A percentile compares a stretch with the other conserved stretches of the same genome.
phyloP scores from a whole-genome alignment of 176 grass and related monocot genomes.

The Avena sativa region DNA sequence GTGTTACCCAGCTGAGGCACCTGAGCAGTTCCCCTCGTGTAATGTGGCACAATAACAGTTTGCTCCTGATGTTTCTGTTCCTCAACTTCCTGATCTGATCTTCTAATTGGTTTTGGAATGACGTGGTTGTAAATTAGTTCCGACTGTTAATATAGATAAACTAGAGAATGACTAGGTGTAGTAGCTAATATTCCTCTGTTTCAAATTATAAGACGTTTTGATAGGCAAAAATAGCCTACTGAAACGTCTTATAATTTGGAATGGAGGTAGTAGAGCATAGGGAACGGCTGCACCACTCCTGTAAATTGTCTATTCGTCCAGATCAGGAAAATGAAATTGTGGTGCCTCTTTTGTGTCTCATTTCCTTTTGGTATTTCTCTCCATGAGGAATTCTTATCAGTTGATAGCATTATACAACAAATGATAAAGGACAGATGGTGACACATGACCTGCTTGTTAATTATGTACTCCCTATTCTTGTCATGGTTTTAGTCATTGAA shows the following conservation, averaged over 20 bases:
- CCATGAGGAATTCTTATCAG: not conserved
- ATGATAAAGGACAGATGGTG: no score
- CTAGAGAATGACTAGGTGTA: conserved; percentile 38
- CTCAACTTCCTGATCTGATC: conserved; percentile 46
- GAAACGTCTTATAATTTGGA: no score
- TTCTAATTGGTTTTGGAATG: conserved; percentile 9
- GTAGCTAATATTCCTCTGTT: no score
- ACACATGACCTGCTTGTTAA: no score
- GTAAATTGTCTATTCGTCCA: conserved; percentile 36
- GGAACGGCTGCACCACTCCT: not conserved
- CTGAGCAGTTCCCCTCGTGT: conserved; percentile 39
- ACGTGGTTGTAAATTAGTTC: conserved; percentile 29
- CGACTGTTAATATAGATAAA: conserved; percentile 33
- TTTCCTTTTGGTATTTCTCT: no score
- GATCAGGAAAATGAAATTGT: conserved; percentile 24
- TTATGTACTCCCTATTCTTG: no score
- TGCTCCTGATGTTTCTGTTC: conserved; percentile 47
- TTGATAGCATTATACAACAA: not conserved
- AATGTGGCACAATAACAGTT: not conserved
- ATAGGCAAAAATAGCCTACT: no score
- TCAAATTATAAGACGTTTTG: no score
- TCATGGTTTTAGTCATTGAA: no score
- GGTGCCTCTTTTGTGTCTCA: conserved; percentile 47
- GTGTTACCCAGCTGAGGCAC: conserved; percentile 56
- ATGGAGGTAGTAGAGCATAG: conserved; percentile 22